phyloP scores from a whole-genome alignment of 2,329 filamentous ascomycete genomes.

The Alternaria hordeiaustralica region DNA sequence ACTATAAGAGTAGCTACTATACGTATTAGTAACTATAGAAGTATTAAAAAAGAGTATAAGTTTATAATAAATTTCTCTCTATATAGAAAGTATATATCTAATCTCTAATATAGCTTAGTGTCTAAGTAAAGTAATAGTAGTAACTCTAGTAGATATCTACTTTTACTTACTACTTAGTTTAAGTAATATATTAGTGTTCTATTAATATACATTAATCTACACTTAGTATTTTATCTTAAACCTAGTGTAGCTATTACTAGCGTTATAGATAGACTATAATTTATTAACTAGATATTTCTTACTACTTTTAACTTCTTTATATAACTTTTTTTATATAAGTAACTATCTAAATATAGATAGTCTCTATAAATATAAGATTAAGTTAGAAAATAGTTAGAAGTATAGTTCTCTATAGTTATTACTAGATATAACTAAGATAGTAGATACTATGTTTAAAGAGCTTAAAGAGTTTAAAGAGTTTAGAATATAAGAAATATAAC shows the following conservation, averaged over 20 bases:
- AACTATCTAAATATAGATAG: background rate
- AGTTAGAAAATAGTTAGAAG: conserved; percentile 4
- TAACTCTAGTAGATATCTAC: background rate
- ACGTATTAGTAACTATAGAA: conserved; percentile 9
- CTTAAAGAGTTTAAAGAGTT: background rate
- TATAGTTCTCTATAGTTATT: conserved; percentile 14
- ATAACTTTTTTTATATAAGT: background rate
- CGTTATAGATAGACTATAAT: conserved; percentile 3
- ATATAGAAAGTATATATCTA: conserved; percentile 3
- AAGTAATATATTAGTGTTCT: background rate
- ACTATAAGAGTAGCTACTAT: conserved; percentile 5
- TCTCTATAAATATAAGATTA: background rate
- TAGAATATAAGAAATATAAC: background rate
- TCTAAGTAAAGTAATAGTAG: conserved; percentile 1
- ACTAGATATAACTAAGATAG: conserved; percentile 6
- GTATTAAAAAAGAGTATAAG: conserved; percentile 9
- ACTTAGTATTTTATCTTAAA: background rate
- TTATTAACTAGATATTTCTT: conserved; percentile 1
- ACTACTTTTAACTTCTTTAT: conserved; percentile 1
- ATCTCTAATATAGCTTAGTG: conserved; percentile 8
- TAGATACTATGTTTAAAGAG: background rate
- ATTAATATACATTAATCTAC: background rate
- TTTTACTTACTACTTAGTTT: background rate
- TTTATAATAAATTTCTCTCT: conserved; percentile 1
- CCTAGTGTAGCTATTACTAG: background rate